A percentile compares a stretch with the other conserved stretches of the same genome.
phyloP scores from a whole-genome alignment of 2,329 filamentous ascomycete genomes.

The Fusarium sp. region DNA sequence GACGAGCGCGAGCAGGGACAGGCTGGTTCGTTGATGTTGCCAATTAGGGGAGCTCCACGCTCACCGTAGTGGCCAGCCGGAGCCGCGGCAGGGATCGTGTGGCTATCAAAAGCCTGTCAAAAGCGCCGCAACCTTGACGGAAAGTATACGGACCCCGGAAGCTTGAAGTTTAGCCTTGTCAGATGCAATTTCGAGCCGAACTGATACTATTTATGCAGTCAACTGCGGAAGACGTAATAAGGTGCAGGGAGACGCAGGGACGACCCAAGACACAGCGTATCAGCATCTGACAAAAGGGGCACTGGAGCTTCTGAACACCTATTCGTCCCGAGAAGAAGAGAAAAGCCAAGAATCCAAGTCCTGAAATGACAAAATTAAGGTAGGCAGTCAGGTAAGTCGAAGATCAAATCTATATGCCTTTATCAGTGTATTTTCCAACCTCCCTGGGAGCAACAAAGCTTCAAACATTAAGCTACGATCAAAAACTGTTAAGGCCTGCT shows the following conservation, averaged over 20 bases:
- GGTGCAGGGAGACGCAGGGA: constrained; percentile 27
- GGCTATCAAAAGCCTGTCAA: constrained; percentile 17
- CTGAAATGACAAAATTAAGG: neutral
- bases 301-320: constrained; percentile 23
- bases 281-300: constrained; percentile 29
- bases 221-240: constrained; percentile 24
- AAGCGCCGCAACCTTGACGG: constrained; percentile 13
- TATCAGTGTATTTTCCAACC: neutral
- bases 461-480: neutral
- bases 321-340: neutral
- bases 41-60: constrained; percentile 44
- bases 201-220: constrained; percentile 27
- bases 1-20: constrained; percentile 35
- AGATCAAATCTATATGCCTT: neutral
- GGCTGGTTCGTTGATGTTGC: constrained; percentile 40
- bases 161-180: constrained; percentile 11
- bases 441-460: neutral
- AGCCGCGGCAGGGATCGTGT: constrained; percentile 26
- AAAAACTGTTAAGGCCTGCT: neutral
- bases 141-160: constrained; percentile 8
- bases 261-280: constrained; percentile 25
- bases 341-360: too few relatives aligned
- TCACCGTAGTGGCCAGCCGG: constrained; percentile 26
- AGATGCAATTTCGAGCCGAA: constrained; percentile 31
- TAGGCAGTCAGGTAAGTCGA: neutral